These are phyloP conservation scores for Omphalea diandra DNA, from an alignment of 441 rosid genomes.

Conservation along the genomic window DNA sequence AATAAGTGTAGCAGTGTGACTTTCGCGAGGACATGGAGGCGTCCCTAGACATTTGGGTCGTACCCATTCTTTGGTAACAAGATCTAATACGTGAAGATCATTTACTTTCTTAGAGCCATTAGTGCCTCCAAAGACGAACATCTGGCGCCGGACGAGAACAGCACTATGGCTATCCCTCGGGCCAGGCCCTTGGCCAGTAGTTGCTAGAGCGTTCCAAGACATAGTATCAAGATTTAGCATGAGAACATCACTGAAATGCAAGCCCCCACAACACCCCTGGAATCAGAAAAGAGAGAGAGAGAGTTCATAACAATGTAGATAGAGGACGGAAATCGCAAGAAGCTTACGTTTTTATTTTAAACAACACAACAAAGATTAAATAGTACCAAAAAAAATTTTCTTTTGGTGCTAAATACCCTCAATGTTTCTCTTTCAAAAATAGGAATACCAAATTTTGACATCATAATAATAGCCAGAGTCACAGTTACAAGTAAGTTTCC, in stretches of 20 bases:
- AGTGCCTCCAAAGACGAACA: constrained; percentile 75
- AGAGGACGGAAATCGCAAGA: neutral
- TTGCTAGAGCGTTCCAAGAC: constrained; percentile 50
- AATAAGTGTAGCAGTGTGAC: constrained; percentile 65
- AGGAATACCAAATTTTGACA: neutral
- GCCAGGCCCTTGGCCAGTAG: constrained; percentile 66
- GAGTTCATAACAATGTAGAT: neutral
- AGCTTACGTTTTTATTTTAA: neutral
- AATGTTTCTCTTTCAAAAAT: neutral
- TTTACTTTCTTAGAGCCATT: constrained; percentile 70
- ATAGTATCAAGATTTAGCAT: constrained; percentile 47
- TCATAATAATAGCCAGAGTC: neutral
- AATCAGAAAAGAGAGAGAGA: constrained; percentile 5
- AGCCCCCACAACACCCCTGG: constrained; percentile 79
- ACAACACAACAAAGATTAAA: neutral
- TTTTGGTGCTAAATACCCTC: neutral
- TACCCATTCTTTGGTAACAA: constrained; percentile 53
- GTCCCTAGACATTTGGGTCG: constrained; percentile 44
- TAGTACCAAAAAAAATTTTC: neutral
- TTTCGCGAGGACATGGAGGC: constrained; percentile 66
- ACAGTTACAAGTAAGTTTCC: neutral
- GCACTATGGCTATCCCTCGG: constrained; percentile 79
- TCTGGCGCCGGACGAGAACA: constrained; percentile 51
- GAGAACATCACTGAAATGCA: constrained; percentile 68
- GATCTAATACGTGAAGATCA: constrained; percentile 61